Base-by-base conservation (phyloP, 2,329 filamentous ascomycete genomes). In the Lasiodiplodia theobromae region DNA sequence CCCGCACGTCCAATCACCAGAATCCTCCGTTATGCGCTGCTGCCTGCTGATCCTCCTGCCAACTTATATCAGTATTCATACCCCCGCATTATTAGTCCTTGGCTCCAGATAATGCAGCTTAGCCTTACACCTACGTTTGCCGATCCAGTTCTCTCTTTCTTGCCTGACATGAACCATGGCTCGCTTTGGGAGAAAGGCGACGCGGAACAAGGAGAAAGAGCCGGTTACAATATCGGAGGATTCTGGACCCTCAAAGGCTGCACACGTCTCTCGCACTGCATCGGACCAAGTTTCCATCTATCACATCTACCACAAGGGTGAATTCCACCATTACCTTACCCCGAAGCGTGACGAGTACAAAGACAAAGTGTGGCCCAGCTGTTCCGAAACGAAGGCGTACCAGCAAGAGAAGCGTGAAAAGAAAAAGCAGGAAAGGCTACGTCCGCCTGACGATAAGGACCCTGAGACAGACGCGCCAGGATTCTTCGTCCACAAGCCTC, bases 401-500 rank as follows among this genome's bases (percentile, higher is more conserved):
- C 40, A 7, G 3, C 47, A 14, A 70, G 69, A 52, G 69, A 74
- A 54, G 51, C 57, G 21, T 73, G 58, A 66, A 11, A 66, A 70
- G 28, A 71, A 68, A 6, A 57, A 66, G 18, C 53, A 70, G 58
- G 38, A 68, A 18, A 72, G 71, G 23, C 28, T 23, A 23, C 57
- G 68, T 1, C 64, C 66, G n/a, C 10, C n/a, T 2, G 12, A 21
- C 2, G 31, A 21, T 4, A 51, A 14, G 69, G 57, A 64, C 2
- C 16, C 40, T 6, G 44, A 31, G 4, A 38, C 67, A 7, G 67
- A 66, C 23, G 54, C 66, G 21, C 52, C 57, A 16, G 67, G 72
- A 11, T 79, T 74, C 72, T 79, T 73, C 68, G 62, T 79, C 8
- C 74, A 78, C 69, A 69, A 68, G 7, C 77, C 77, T 2, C 75